Percentiles rank a stretch among this genome's conserved stretches.
Conservation (phyloP, 495 filamentous ascomycete genomes). For the Thermothielavioides terrestris region DNA sequence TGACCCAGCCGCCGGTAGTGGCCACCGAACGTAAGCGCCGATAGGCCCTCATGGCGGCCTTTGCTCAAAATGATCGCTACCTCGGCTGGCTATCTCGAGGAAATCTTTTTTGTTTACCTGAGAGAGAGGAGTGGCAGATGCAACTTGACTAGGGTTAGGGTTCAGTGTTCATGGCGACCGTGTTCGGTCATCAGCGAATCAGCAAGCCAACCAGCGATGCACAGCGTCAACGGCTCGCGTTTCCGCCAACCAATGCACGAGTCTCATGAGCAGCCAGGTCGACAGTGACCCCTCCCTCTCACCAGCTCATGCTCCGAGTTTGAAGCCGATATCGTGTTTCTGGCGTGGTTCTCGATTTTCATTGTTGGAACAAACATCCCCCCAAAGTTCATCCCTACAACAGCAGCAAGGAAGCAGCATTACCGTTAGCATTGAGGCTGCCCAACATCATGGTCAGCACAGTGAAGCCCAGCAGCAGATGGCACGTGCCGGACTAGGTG, state of each 20-base stretch:
- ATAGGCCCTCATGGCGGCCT: too few relatives aligned
- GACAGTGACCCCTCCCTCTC: slow-evolving; percentile 8
- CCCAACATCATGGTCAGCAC: background rate
- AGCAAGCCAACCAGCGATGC: background rate
- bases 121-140: too few relatives aligned
- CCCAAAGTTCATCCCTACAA: too few relatives aligned
- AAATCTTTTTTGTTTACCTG: too few relatives aligned
- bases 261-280: slow-evolving; percentile 5
- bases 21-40: too few relatives aligned
- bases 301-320: background rate
- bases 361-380: background rate
- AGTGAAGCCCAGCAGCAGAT: background rate
- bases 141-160: background rate
- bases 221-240: background rate
- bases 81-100: too few relatives aligned
- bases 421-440: too few relatives aligned
- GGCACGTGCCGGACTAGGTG: too few relatives aligned
- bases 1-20: too few relatives aligned
- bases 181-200: background rate
- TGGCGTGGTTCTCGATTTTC: background rate
- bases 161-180: background rate
- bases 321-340: background rate
- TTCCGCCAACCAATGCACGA: slow-evolving; percentile 2
- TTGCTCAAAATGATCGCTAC: too few relatives aligned
- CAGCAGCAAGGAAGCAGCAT: too few relatives aligned